Base-by-base conservation (phyloP, 306 rosid genomes). In the Benincasa hispida region DNA sequence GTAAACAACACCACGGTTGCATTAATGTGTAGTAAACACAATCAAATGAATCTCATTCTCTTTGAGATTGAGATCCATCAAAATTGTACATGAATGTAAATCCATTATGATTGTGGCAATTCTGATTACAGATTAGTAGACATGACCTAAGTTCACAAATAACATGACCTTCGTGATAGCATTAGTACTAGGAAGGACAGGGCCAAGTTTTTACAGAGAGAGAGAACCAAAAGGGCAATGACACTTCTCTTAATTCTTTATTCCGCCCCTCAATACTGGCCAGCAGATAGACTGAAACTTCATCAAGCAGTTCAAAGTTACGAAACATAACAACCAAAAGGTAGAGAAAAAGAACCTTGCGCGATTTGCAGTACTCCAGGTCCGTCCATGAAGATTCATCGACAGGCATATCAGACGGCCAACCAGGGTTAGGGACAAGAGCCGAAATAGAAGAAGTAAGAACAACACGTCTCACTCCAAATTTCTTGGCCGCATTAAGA, bases 371-470 rank as follows among this genome's bases (percentile, higher is more conserved):
- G 86, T 81, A 89, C 3, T 86, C 89, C 11, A 89, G 85, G 75
- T 93, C 92, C 5, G 97, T 93, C 98, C 98, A 91, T 0, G 96
- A 91, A 6, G 86, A 66, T 81, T 91, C 98, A 47, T 93, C 96
- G 6, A 86, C 47, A 7, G 67, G 28, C 76, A 61, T 84, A 1
- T 76, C 54, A 8, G 76, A 21, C 2, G 96, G 93, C 98, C 98
- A 93, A 8, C 24, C 30, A 1, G 93, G 93, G 63, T 93, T 93
- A 0, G 98, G 97, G 0, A 91, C 97, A 78, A 93, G 5, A 30
- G 97, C 97, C 4, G 98, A 93, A 25, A 93, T 93, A 1, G 98
- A 93, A 17, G 98, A 93, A 6, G 97, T 91, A 67, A 93, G 82
- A 0, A 93, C 92, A 66, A 91, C 93, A 67, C 98, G 91, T 84